Percentiles rank a stretch among this genome's conserved stretches.
These are phyloP conservation scores for Eucalyptus urophylla DNA, from an alignment of 345 rosid species.

Conservation along the genomic window DNA sequence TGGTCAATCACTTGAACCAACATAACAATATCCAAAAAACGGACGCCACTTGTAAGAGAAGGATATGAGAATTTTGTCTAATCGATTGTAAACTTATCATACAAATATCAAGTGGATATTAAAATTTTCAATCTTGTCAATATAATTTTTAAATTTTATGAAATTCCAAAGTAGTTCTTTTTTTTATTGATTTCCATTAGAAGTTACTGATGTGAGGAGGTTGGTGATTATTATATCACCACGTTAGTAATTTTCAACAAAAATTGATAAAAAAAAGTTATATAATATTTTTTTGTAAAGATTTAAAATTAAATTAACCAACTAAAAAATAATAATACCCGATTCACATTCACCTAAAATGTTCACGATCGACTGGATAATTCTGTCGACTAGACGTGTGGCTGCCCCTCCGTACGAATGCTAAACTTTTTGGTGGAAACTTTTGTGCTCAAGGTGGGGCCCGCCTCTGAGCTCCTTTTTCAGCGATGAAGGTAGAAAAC, in stretches of 20 bases:
- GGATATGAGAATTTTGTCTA: background rate
- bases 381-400: background rate
- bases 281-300: rapidly evolving
- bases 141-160: too few relatives aligned
- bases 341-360: background rate
- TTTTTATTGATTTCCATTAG: background rate
- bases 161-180: rapidly evolving
- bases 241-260: rapidly evolving
- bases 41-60: background rate
- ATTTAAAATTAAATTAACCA: too few relatives aligned
- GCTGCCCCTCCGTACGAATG: background rate
- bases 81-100: background rate
- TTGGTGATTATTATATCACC: background rate
- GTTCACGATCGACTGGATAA: background rate
- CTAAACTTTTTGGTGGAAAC: background rate
- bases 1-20: background rate
- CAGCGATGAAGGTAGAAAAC: background rate
- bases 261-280: background rate
- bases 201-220: background rate
- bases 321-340: too few relatives aligned
- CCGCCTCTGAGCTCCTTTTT: background rate
- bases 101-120: background rate
- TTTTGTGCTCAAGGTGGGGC: background rate
- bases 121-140: background rate
- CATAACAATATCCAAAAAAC: background rate